Evolutionary conservation across 495 filamentous ascomycete genomes (phyloP).

Genomic region (Penicillium bialowiezense): DNA sequence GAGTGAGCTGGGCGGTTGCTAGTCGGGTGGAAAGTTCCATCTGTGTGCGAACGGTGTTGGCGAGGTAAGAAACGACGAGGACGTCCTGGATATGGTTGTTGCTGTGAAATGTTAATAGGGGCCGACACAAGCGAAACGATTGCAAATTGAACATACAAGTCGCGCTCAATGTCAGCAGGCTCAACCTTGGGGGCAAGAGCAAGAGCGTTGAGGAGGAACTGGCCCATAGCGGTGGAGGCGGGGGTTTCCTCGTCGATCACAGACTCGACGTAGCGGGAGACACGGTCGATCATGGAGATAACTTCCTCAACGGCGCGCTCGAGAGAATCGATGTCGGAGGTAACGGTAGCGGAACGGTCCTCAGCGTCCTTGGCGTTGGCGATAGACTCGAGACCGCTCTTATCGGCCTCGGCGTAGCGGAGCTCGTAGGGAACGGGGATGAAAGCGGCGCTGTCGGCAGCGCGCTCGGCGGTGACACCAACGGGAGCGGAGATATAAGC

Average conservation of each 20-base stretch:
- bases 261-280: constrained; percentile 81
- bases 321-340: constrained; percentile 84
- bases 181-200: constrained; percentile 93
- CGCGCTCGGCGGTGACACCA: constrained; percentile 89
- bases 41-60: constrained; percentile 98
- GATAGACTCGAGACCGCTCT: constrained; percentile 84
- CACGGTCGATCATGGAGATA: constrained; percentile 81
- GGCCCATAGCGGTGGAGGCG: constrained; percentile 81
- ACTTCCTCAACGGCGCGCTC: constrained; percentile 82
- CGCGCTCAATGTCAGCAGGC: constrained; percentile 79
- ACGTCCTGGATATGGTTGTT: constrained; percentile 99
- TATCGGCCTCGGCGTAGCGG: constrained; percentile 86
- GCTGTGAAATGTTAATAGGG: constrained; percentile 49
- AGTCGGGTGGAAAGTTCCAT: constrained; percentile 95
- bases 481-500: constrained; percentile 94
- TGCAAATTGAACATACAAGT: constrained; percentile 61
- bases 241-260: constrained; percentile 69
- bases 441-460: constrained; percentile 92
- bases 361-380: constrained; percentile 76
- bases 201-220: constrained; percentile 89
- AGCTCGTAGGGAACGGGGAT: constrained; percentile 94
- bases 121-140: constrained; percentile 12
- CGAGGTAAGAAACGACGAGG: constrained; percentile 91
- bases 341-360: constrained; percentile 64
- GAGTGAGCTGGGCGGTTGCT: constrained; percentile 77